Percentiles rank a stretch among this genome's conserved stretches.
Conservation (phyloP, 2,329 filamentous ascomycete genomes). For the Penicillium sp. region DNA sequence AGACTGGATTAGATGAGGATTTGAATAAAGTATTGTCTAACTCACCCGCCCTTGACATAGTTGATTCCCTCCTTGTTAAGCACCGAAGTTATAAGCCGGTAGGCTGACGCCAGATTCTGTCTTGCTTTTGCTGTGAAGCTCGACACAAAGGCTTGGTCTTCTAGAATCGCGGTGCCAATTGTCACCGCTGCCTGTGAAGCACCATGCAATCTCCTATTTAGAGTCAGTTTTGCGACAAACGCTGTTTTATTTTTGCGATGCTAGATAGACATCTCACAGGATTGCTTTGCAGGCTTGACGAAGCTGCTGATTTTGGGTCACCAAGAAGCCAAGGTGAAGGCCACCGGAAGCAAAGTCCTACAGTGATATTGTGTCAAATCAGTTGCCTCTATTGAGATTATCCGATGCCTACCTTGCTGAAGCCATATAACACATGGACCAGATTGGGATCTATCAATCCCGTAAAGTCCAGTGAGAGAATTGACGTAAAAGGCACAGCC, state of each 20-base stretch:
- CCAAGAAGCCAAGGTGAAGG: constrained; percentile 29
- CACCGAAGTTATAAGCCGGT: constrained; percentile 32
- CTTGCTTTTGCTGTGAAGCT: constrained; percentile 27
- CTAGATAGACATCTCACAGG: constrained; percentile 14
- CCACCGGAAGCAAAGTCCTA: constrained; percentile 34
- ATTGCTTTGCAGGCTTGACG: constrained; percentile 27
- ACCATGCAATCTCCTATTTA: constrained; percentile 26
- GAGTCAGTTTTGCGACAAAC: not conserved
- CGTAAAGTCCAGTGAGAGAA: constrained; percentile 43
- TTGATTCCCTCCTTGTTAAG: constrained; percentile 39
- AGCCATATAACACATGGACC: constrained; percentile 51
- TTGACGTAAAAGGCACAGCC: constrained; percentile 45
- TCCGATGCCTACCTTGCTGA: constrained; percentile 33
- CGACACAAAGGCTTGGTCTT: constrained; percentile 38
- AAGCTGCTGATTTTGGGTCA: constrained; percentile 27
- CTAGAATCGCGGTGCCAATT: constrained; percentile 31
- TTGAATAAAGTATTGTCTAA: not conserved
- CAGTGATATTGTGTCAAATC: constrained; percentile 23
- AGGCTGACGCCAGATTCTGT: constrained; percentile 23
- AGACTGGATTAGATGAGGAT: not conserved
- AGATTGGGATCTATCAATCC: constrained; percentile 48
- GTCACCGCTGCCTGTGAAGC: constrained; percentile 28
- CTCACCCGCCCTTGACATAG: constrained; percentile 36
- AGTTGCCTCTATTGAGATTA: constrained; percentile 28
- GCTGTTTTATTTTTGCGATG: too few species aligned